Conservation (phyloP, 192 early-diverging fungal species). For the Chytriomyces sp. region DNA sequence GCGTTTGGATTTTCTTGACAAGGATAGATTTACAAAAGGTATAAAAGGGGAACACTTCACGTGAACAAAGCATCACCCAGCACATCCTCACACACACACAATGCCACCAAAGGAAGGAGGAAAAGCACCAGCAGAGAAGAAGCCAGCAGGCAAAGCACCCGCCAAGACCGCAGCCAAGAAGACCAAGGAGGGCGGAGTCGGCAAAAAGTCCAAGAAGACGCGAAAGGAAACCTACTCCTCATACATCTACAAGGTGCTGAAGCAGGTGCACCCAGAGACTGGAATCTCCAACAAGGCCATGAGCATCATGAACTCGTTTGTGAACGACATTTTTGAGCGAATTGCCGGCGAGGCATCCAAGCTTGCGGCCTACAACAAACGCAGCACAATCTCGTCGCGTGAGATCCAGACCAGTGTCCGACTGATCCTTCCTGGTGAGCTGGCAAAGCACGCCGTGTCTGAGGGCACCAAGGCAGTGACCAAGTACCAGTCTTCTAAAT, state of each 20-base stretch:
- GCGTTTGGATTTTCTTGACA: not conserved
- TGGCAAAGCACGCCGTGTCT: constrained; percentile 94
- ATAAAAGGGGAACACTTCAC: not conserved
- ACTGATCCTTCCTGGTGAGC: constrained; percentile 84
- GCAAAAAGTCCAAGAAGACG: constrained; percentile 65
- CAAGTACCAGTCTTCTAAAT: constrained; percentile 83
- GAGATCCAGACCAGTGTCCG: constrained; percentile 88
- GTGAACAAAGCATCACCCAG: not conserved
- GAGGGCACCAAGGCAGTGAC: constrained; percentile 97
- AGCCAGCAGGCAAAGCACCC: constrained; percentile 69
- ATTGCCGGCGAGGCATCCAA: constrained; percentile 73
- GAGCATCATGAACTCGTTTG: constrained; percentile 96
- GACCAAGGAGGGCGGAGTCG: constrained; percentile 67
- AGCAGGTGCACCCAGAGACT: constrained; percentile 96
- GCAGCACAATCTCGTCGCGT: constrained; percentile 89
- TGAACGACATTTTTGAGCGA: constrained; percentile 97
- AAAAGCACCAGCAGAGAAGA: constrained; percentile 34
- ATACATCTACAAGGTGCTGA: constrained; percentile 96
- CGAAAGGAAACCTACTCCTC: constrained; percentile 91
- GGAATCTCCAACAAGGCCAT: constrained; percentile 98
- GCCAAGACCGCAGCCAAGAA: constrained; percentile 80
- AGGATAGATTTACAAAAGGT: not conserved
- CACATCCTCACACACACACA: not conserved
- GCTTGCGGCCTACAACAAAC: constrained; percentile 91
- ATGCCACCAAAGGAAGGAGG: constrained; percentile 60